Evolutionary conservation across 192 early-diverging fungal genomes (phyloP).

Genomic region (Podila verticillata): DNA sequence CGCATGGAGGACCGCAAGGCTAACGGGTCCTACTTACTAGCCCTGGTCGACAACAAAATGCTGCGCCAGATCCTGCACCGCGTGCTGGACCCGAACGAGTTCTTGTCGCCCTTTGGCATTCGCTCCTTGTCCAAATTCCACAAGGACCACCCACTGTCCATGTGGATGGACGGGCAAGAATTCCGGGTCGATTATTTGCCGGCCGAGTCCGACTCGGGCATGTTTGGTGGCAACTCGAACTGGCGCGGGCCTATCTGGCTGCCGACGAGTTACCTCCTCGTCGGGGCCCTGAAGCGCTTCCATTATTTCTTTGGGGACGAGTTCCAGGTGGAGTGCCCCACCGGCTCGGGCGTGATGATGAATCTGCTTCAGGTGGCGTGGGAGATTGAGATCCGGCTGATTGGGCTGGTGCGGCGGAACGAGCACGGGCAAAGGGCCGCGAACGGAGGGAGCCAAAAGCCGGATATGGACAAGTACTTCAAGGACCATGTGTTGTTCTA

Average conservation of each 20-base stretch:
- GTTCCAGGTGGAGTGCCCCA: constrained; percentile 48
- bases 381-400: constrained; percentile 41
- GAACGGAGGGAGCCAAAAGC: constrained; percentile 49
- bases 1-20: constrained; percentile 41
- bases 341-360: constrained; percentile 30
- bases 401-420: constrained; percentile 32
- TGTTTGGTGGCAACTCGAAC: constrained; percentile 51
- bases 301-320: constrained; percentile 47
- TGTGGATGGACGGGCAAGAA: constrained; percentile 54
- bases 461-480: constrained; percentile 54
- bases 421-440: constrained; percentile 48
- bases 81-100: constrained; percentile 63
- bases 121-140: constrained; percentile 60
- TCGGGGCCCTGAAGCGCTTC: constrained; percentile 33
- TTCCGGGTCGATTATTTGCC: constrained; percentile 60
- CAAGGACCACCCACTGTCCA: constrained; percentile 52
- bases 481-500: constrained; percentile 62
- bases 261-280: constrained; percentile 32
- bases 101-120: constrained; percentile 58
- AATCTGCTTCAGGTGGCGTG: constrained; percentile 36
- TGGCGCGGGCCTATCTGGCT: constrained; percentile 49
- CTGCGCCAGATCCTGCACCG: constrained; percentile 51
- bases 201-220: constrained; percentile 51
- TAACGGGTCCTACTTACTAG: constrained; percentile 41
- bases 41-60: constrained; percentile 53